Evolutionary conservation across 2,329 filamentous ascomycete species (phyloP).

Genomic region (Exophiala sideris): DNA sequence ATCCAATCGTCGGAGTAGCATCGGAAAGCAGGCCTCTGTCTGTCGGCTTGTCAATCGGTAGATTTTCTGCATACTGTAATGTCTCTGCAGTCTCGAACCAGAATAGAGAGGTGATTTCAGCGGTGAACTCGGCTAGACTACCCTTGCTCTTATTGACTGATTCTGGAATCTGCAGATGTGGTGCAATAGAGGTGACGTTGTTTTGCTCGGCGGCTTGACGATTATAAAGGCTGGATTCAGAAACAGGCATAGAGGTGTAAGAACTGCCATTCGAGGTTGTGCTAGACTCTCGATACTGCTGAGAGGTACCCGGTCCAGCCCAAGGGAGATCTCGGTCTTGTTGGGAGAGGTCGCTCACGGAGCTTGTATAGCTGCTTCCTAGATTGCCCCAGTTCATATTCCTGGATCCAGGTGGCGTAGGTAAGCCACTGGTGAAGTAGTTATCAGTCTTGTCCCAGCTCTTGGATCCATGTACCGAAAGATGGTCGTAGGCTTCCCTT

Average conservation of each 20-base stretch:
- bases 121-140: slow-evolving; percentile 76
- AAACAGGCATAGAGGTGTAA: slow-evolving; percentile 6
- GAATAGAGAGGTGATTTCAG: slow-evolving; percentile 92
- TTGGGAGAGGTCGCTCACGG: slow-evolving; percentile 6
- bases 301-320: slow-evolving; percentile 1
- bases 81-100: slow-evolving; percentile 93
- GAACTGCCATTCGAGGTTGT: slow-evolving; percentile 2
- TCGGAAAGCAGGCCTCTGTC: slow-evolving; percentile 61
- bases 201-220: slow-evolving; percentile 8
- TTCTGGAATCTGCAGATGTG: slow-evolving; percentile 65
- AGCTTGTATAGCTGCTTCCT: slow-evolving; percentile 15
- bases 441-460: slow-evolving; percentile 17
- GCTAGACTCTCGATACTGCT: slow-evolving; percentile 2
- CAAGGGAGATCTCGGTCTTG: slow-evolving; percentile 1
- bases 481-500: slow-evolving; percentile 6
- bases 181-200: slow-evolving; percentile 40
- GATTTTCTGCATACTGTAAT: slow-evolving; percentile 65
- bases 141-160: slow-evolving; percentile 74
- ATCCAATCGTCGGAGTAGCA: slow-evolving; percentile 73
- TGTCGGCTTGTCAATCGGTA: slow-evolving; percentile 44
- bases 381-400: slow-evolving; percentile 23
- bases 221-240: slow-evolving; percentile 6
- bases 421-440: slow-evolving; percentile 25
- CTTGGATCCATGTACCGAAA: slow-evolving; percentile 13
- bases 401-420: slow-evolving; percentile 26